These are phyloP conservation scores for Aspergillus steynii DNA, from an alignment of 495 filamentous ascomycete genomes.

Conservation along the genomic window DNA sequence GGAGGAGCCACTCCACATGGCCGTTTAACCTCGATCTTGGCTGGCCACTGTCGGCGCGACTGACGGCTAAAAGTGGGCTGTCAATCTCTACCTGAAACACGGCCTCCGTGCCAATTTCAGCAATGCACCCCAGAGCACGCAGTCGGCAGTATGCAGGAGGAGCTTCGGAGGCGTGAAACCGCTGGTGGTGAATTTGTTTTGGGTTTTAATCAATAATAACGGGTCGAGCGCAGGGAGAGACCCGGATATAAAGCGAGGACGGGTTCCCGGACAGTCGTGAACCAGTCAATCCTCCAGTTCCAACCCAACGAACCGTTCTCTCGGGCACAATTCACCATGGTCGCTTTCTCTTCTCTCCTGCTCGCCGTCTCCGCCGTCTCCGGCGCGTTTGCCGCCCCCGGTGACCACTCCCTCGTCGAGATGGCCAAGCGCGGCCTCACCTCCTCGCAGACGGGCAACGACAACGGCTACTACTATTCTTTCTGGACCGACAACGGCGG, in stretches of 20 bases:
- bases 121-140: background rate
- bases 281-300: background rate
- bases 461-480: slow-evolving; percentile 62
- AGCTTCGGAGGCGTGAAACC: background rate
- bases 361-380: slow-evolving; percentile 33
- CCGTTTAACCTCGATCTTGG: too few species aligned
- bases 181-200: background rate
- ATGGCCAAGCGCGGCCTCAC: slow-evolving; percentile 33
- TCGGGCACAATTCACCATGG: slow-evolving; percentile 35
- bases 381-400: slow-evolving; percentile 39
- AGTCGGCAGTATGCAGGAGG: too few species aligned
- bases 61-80: background rate
- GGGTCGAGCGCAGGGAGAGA: background rate
- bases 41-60: background rate
- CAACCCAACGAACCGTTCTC: background rate
- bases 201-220: background rate
- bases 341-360: slow-evolving; percentile 43
- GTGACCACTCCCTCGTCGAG: slow-evolving; percentile 15
- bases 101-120: background rate
- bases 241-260: background rate
- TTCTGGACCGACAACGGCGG: slow-evolving; percentile 60
- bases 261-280: background rate
- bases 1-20: background rate
- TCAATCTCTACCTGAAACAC: background rate
- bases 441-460: slow-evolving; percentile 43